Percentiles rank a stretch among this genome's conserved stretches.
phyloP scores from a whole-genome alignment of 1,284 basidiomycete genomes.

The Ustilago loliicola region DNA sequence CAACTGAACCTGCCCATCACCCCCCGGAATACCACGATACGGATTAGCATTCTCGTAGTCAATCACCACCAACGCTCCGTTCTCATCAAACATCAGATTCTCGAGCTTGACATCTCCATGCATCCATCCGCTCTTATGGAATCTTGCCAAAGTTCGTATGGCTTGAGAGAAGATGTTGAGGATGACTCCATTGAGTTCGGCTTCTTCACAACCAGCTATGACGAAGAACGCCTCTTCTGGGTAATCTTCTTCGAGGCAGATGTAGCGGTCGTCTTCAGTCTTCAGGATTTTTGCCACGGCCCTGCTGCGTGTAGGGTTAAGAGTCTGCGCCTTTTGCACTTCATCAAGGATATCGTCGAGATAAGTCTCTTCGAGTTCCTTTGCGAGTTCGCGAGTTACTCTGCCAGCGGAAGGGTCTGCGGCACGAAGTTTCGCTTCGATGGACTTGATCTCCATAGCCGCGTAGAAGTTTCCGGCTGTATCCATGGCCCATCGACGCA shows the following conservation, averaged over 20 bases:
- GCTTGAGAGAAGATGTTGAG: conserved; percentile 62
- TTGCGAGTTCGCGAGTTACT: conserved; percentile 30
- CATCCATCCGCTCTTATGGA: conserved; percentile 67
- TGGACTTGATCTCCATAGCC: conserved; percentile 69
- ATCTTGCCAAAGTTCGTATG: conserved; percentile 53
- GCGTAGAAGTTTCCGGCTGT: conserved; percentile 65
- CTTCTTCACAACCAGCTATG: conserved; percentile 66
- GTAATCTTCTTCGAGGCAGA: conserved; percentile 68
- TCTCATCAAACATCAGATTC: conserved; percentile 67
- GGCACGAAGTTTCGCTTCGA: conserved; percentile 63
- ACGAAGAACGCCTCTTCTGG: conserved; percentile 69
- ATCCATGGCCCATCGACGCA: conserved; percentile 69
- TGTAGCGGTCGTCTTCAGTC: conserved; percentile 64
- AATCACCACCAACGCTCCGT: conserved; percentile 60
- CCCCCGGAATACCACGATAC: conserved; percentile 61
- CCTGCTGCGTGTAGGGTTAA: conserved; percentile 50
- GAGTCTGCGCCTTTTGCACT: conserved; percentile 68
- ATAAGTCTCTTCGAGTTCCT: conserved; percentile 60
- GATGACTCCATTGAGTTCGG: conserved; percentile 62
- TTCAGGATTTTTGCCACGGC: conserved; percentile 56
- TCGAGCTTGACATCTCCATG: conserved; percentile 69
- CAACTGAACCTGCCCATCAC: conserved; percentile 65
- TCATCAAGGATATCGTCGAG: conserved; percentile 67
- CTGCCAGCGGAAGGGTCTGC: conserved; percentile 51
- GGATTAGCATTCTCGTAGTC: conserved; percentile 69